Base-by-base conservation (phyloP, 2,329 filamentous ascomycete species). In the Esteya vermicola region DNA sequence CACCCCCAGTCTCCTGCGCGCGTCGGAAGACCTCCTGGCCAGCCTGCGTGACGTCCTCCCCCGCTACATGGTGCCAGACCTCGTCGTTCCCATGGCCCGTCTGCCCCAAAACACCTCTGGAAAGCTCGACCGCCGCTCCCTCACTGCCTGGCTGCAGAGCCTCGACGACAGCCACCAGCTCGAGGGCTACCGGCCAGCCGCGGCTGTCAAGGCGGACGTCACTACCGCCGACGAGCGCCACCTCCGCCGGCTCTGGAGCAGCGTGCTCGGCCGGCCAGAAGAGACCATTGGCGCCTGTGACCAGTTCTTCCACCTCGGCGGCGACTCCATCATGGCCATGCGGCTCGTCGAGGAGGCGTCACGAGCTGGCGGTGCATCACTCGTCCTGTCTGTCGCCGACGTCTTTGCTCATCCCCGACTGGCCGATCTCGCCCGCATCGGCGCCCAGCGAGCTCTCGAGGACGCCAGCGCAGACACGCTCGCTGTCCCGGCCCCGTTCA, bases 81-180 rank as follows among this genome's bases (percentile, higher is more conserved):
- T 64, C 3, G 72, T 66, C 36, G 58, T 74, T 3, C 68, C 69
- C 0, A 53, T 73, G 19, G 58, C 58, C 34, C 50, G 57, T 10
- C 57, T 73, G 18, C 70, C 70, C 0, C 49, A 71, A 19, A 70
- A 67, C 0, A 55, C 61, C 0, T 67, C 66, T 0, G 57, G 72
- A 39, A 68, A 73, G 47, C 59, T 72, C 31, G 64, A 72, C 46
- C 59, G 66, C 2, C 55, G n/a, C n/a, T n/a, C 60, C 16, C 62
- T 62, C 39, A 58, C 72, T 8, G 63, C 65, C 41, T 63, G 60
- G 44, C 57, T 64, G 44, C 62, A 64, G 21, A 48, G 58, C 1
- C 57, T 58, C 0, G 44, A 68, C 9, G 61, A 63, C 0, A 59
- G 58, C 6, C 53, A 61, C 2, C 60, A 70, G 42, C 55, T 72